Percentiles rank a stretch among this genome's conserved stretches.
Conservation (phyloP, 345 rosid genomes). For the Geranium rotundifolium region DNA sequence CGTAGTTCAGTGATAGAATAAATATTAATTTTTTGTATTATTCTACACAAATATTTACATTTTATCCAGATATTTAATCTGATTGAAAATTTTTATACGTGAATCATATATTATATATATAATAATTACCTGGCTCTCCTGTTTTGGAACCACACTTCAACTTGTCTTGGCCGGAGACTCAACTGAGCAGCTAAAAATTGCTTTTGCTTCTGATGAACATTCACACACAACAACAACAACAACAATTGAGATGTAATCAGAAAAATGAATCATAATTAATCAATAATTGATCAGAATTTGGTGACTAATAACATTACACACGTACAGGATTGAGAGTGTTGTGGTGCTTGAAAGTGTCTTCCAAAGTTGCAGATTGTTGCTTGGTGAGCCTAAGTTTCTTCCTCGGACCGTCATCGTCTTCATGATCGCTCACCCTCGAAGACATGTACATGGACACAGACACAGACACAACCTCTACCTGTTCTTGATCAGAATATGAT, state of each 20-base stretch:
- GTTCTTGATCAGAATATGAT: not conserved
- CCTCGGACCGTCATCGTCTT: constrained; percentile 10
- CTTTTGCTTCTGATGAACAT: constrained; percentile 12
- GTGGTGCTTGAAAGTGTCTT: constrained; percentile 8
- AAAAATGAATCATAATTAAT: not conserved
- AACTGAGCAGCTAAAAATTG: constrained; percentile 11
- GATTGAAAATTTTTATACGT: not conserved
- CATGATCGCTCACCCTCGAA: constrained; percentile 2
- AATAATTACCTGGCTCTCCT: constrained; percentile 14
- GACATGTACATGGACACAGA: not conserved
- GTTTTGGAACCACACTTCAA: constrained; percentile 21
- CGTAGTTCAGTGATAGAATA: too few species aligned
- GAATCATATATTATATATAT: not conserved
- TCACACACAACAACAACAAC: too few species aligned
- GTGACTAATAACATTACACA: not conserved
- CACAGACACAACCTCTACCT: not conserved
- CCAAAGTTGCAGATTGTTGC: constrained; percentile 9
- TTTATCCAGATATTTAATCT: too few species aligned
- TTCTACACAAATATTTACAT: too few species aligned
- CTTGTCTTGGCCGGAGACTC: constrained; percentile 16
- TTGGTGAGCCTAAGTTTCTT: constrained; percentile 17
- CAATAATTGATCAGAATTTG: not conserved
- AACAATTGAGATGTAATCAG: not conserved
- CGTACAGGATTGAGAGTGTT: constrained; percentile 15
- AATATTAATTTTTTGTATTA: too few species aligned